phyloP scores from a whole-genome alignment of 1,139 yeast species.

The Debaryomycetaceae sp. region DNA sequence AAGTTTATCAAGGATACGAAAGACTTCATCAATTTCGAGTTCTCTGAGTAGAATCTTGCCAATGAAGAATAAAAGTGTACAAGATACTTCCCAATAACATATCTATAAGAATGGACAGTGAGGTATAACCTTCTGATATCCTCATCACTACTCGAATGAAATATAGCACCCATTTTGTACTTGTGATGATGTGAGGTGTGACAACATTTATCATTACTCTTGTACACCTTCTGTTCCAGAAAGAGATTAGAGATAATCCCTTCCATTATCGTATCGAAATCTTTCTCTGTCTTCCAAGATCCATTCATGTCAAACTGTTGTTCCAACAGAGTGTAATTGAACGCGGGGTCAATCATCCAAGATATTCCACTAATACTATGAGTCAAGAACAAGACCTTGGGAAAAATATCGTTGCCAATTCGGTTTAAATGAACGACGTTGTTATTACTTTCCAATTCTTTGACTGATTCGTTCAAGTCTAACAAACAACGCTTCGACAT shows the following conservation, averaged over 20 bases:
- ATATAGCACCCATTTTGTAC: not conserved
- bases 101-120: conserved; percentile 60
- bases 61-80: conserved; percentile 46
- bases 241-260: conserved; percentile 20
- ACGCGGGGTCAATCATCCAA: conserved; percentile 67
- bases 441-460: not conserved
- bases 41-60: conserved; percentile 40
- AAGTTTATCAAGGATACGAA: conserved; percentile 65
- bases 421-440: not conserved
- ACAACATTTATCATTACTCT: not conserved
- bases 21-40: conserved; percentile 65
- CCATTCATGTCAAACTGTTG: conserved; percentile 25
- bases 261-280: conserved; percentile 7
- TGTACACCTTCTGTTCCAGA: conserved; percentile 13
- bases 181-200: not conserved
- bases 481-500: not conserved
- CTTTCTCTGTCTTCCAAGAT: conserved; percentile 16
- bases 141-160: conserved; percentile 6
- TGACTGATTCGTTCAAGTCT: not conserved
- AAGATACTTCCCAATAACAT: conserved; percentile 61
- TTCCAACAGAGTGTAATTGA: conserved; percentile 44
- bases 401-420: not conserved
- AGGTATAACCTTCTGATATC: conserved; percentile 49
- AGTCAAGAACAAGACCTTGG: conserved; percentile 52
- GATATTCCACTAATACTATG: conserved; percentile 74